Evolutionary conservation across 495 filamentous ascomycete species (phyloP).

Genomic region (Penicillium bovifimosum): DNA sequence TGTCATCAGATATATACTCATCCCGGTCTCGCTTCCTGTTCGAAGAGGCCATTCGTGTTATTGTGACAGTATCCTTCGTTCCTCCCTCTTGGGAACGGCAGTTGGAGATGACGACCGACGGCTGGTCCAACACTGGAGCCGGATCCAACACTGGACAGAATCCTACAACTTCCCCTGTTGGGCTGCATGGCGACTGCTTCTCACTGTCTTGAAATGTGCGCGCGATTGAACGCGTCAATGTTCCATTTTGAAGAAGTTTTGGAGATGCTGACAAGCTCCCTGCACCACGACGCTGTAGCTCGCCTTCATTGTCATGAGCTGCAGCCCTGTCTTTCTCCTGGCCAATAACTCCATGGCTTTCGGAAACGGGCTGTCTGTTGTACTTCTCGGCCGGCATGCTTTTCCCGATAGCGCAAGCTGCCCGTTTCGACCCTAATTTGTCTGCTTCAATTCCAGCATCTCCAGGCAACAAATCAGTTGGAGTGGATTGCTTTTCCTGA

Average conservation of each 20-base stretch:
- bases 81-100: background rate
- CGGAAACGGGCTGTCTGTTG: background rate
- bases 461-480: background rate
- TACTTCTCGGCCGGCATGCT: background rate
- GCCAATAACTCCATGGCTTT: background rate
- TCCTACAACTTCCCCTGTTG: background rate
- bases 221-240: background rate
- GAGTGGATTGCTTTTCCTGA: background rate
- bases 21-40: constrained; percentile 2
- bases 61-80: background rate
- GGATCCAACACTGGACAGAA: constrained; percentile 1
- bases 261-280: background rate
- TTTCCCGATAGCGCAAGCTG: background rate
- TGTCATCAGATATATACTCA: constrained; percentile 1
- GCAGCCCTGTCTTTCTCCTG: background rate
- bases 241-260: background rate
- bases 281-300: background rate
- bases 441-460: background rate
- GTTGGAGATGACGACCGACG: constrained; percentile 2
- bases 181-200: background rate
- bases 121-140: background rate
- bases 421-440: background rate
- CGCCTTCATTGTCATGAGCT: background rate
- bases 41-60: background rate
- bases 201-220: background rate